Conservation (phyloP, 2,329 filamentous ascomycete species). For the Blumeria graminis region DNA sequence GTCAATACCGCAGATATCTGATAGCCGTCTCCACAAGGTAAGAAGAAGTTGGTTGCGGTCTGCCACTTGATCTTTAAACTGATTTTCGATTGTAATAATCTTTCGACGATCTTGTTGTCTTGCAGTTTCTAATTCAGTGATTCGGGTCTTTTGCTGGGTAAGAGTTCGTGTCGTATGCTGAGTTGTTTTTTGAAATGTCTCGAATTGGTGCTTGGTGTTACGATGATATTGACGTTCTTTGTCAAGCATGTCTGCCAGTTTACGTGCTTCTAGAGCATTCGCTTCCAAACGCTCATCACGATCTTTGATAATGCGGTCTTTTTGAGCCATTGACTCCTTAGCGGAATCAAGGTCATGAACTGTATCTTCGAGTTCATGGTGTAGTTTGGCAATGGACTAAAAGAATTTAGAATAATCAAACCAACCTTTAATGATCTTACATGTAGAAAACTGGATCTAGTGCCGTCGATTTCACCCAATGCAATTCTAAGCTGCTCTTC, state of each 20-base stretch:
- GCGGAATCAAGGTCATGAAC: slow-evolving; percentile 59
- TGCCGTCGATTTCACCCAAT: slow-evolving; percentile 69
- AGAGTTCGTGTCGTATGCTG: slow-evolving; percentile 72
- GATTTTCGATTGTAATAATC: slow-evolving; percentile 46
- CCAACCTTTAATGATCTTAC: slow-evolving; percentile 19
- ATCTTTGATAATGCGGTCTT: slow-evolving; percentile 72
- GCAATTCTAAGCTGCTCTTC: slow-evolving; percentile 74
- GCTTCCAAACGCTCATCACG: slow-evolving; percentile 74
- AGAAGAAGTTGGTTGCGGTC: slow-evolving; percentile 79
- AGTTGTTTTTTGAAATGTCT: slow-evolving; percentile 69
- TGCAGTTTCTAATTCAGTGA: slow-evolving; percentile 64
- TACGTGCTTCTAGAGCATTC: slow-evolving; percentile 64
- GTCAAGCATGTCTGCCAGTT: slow-evolving; percentile 67
- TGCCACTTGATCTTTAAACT: slow-evolving; percentile 63
- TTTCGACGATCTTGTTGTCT: slow-evolving; percentile 57
- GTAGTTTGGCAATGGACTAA: slow-evolving; percentile 63
- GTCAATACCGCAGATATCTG: slow-evolving; percentile 64
- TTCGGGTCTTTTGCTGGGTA: slow-evolving; percentile 60
- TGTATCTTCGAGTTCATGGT: slow-evolving; percentile 67
- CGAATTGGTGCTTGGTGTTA: slow-evolving; percentile 68
- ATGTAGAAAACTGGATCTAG: slow-evolving; percentile 62
- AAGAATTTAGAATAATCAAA: slow-evolving; percentile 5
- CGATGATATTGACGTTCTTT: slow-evolving; percentile 71
- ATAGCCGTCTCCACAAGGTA: slow-evolving; percentile 73
- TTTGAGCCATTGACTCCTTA: slow-evolving; percentile 61